Base-by-base conservation (phyloP, 2,329 filamentous ascomycete species). In the Alternaria hordeiaustralica region DNA sequence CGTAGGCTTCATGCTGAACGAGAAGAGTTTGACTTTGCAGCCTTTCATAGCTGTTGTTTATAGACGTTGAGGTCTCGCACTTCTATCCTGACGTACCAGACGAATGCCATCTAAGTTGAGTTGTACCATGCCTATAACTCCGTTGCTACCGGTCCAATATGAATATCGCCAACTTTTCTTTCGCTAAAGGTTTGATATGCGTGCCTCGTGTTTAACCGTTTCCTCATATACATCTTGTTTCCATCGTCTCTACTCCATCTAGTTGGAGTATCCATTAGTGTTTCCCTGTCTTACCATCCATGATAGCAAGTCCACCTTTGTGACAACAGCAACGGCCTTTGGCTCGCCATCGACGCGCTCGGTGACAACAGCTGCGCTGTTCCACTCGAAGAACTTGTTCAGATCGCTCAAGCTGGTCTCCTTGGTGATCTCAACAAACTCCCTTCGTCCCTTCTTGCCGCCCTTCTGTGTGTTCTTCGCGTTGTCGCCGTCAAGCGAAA, bases 301-400 rank as follows among this genome's bases (percentile, higher is more conserved):
- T 45, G 90, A 94, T 74, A 99, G 82, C 73, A 99, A 81, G 82
- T 99, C 96, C 6, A 99, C 96, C 87, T 99, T 99, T 30, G 96
- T 98, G 8, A 96, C 94, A 9, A 99, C 89, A 8, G 93, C 96
- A 54, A 96, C 85, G 2, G 96, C 94, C 84, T 93, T 96, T 70
- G 89, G 78, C 49, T 87, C 87, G 12, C 83, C 79, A 44, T 82
- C 82, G 12, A 84, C 83, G 71, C 88, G 86, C 80, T 98, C 94
- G 0, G 95, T 99, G 4, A 99, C 93, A 53, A 99, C 89, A 0
- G 96, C 96, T 0, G 96, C 95, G 71, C 92, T 96, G 82, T 99
- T 98, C 94, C 96, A 98, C 83, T 98, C 94, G 69, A 98, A 93
- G 83, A 99, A 99, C 75, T 92, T 90, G 84, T 93, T 95, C 58